Percentiles rank a stretch among this genome's conserved stretches.
Evolutionary conservation across 164 flowering plant species (phyloP).

Genomic region (Paratinospora sagittata): DNA sequence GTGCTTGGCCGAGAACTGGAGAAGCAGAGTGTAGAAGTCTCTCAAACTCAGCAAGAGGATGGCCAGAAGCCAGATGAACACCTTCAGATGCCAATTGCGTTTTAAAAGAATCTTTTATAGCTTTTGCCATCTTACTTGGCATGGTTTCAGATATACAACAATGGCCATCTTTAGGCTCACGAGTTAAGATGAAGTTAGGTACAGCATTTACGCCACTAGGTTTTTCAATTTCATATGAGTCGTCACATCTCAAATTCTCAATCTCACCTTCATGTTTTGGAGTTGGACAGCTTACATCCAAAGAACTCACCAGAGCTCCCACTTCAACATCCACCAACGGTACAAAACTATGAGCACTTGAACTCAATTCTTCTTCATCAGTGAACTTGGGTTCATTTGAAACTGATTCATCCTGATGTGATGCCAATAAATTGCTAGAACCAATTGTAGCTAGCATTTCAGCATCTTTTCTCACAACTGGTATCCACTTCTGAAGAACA

Average conservation of each 20-base stretch:
- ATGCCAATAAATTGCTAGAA: slow-evolving; percentile 17
- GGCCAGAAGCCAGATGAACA: slow-evolving; percentile 38
- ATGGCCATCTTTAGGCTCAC: slow-evolving; percentile 4
- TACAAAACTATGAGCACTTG: slow-evolving; percentile 14
- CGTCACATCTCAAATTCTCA: slow-evolving; percentile 11
- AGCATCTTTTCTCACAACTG: slow-evolving; percentile 35
- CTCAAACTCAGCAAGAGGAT: slow-evolving; percentile 65
- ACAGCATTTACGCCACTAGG: slow-evolving; percentile 1
- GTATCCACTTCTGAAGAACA: slow-evolving; percentile 40
- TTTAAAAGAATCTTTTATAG: slow-evolving; percentile 38
- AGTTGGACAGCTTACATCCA: slow-evolving; percentile 7
- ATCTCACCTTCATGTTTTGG: slow-evolving; percentile 9
- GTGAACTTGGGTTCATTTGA: slow-evolving; percentile 14
- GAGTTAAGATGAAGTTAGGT: slow-evolving; percentile 7
- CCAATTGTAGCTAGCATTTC: slow-evolving; percentile 13
- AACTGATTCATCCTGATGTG: slow-evolving; percentile 18
- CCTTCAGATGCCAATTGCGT: slow-evolving; percentile 46
- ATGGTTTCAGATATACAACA: slow-evolving; percentile 11
- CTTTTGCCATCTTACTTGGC: slow-evolving; percentile 23
- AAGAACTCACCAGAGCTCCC: slow-evolving; percentile 10
- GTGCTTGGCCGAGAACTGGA: slow-evolving; percentile 38
- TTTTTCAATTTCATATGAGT: slow-evolving; percentile 7
- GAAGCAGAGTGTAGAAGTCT: slow-evolving; percentile 44
- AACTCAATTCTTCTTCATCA: slow-evolving; percentile 12
- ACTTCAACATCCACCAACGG: slow-evolving; percentile 14